phyloP scores from a whole-genome alignment of 805 yeast genomes.

The Saccharomycopsis sp. region DNA sequence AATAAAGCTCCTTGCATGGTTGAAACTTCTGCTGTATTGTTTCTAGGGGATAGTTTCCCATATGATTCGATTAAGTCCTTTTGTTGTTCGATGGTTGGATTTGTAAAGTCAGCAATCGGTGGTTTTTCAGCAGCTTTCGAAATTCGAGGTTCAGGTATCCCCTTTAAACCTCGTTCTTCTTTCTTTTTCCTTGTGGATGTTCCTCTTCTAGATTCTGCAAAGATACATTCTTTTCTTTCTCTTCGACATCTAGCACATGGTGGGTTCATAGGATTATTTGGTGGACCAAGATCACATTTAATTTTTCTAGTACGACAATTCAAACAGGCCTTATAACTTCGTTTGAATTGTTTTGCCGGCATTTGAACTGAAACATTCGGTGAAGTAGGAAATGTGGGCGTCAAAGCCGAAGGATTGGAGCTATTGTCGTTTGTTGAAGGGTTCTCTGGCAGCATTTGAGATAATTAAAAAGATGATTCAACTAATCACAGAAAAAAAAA shows the following conservation, averaged over 20 bases:
- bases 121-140: too few species aligned
- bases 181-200: conserved; percentile 27
- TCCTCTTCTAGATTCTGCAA: conserved; percentile 50
- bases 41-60: conserved; percentile 1
- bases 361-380: too few species aligned
- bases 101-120: neutral
- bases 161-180: conserved; percentile 2
- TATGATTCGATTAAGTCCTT: neutral
- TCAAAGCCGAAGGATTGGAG: too few species aligned
- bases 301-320: conserved; percentile 80
- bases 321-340: conserved; percentile 76
- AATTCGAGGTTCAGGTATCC: neutral
- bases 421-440: too few species aligned
- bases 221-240: conserved; percentile 73
- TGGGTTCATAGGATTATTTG: conserved; percentile 61
- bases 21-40: conserved; percentile 19
- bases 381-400: too few species aligned
- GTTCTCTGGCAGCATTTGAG: too few species aligned
- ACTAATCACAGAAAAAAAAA: too few species aligned
- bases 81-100: conserved; percentile 6
- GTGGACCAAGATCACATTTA: conserved; percentile 75
- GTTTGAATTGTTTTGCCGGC: conserved; percentile 33
- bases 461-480: too few species aligned
- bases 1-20: conserved; percentile 53
- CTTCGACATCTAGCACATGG: conserved; percentile 82